A percentile compares a stretch with the other conserved stretches of the same genome.
phyloP scores from a whole-genome alignment of 2,329 filamentous ascomycete species.

The Phoma herbarum region DNA sequence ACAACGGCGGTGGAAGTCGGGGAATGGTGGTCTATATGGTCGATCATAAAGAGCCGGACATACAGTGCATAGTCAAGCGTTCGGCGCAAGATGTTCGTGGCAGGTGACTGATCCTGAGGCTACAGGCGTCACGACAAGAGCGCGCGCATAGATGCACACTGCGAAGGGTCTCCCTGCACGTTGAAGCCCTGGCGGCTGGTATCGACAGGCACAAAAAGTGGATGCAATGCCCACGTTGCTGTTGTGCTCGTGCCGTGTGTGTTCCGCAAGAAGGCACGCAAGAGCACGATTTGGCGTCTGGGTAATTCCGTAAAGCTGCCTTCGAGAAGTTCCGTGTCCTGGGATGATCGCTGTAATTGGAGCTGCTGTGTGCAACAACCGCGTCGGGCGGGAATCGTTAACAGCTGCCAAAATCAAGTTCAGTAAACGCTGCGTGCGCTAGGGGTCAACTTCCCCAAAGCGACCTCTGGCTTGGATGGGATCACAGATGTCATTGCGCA shows the following conservation, averaged over 20 bases:
- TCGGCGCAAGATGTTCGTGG: slow-evolving; percentile 15
- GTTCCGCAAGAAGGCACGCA: slow-evolving; percentile 15
- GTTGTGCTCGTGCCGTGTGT: slow-evolving; percentile 20
- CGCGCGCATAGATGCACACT: slow-evolving; percentile 9
- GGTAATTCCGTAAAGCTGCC: slow-evolving; percentile 29
- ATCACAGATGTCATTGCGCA: slow-evolving; percentile 11
- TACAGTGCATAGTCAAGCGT: slow-evolving; percentile 18
- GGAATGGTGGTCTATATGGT: slow-evolving; percentile 13
- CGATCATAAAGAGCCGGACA: slow-evolving; percentile 20
- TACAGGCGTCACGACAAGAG: slow-evolving; percentile 18
- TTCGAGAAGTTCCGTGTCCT: slow-evolving; percentile 33
- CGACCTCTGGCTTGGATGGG: background rate
- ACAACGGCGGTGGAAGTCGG: slow-evolving; percentile 15
- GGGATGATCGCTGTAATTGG: slow-evolving; percentile 30
- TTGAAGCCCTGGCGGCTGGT: slow-evolving; percentile 6
- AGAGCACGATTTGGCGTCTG: slow-evolving; percentile 23
- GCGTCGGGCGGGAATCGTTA: slow-evolving; percentile 27
- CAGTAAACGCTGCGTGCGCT: slow-evolving; percentile 8
- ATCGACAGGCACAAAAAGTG: slow-evolving; percentile 15
- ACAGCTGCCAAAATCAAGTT: slow-evolving; percentile 16
- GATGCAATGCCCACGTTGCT: slow-evolving; percentile 20
- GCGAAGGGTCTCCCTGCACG: slow-evolving; percentile 15
- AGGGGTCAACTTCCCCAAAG: background rate
- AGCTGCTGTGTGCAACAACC: slow-evolving; percentile 22
- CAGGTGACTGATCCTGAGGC: slow-evolving; percentile 20